Percentiles rank a stretch among this genome's conserved stretches.
phyloP scores from a whole-genome alignment of 2,329 filamentous ascomycete genomes.

The Septoria petroselini region DNA sequence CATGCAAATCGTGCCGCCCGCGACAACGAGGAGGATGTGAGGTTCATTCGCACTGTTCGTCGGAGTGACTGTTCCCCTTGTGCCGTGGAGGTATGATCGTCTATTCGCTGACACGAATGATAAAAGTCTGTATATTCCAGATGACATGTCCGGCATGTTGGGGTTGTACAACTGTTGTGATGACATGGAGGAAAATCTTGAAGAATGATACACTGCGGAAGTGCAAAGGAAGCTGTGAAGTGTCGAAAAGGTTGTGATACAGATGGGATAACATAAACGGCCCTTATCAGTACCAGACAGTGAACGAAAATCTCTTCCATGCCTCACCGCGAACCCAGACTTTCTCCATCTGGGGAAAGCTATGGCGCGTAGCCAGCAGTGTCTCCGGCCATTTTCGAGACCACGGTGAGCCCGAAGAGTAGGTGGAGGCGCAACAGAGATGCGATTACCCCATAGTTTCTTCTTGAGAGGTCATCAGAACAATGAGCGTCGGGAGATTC shows the following conservation, averaged over 20 bases:
- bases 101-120: constrained; percentile 28
- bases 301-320: constrained; percentile 21
- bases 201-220: neutral
- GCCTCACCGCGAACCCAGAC: constrained; percentile 13
- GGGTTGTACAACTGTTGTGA: neutral
- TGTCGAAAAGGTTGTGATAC: neutral
- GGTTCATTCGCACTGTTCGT: constrained; percentile 21
- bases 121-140: constrained; percentile 27
- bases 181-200: constrained; percentile 2
- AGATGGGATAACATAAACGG: neutral
- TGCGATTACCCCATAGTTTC: constrained; percentile 19
- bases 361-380: constrained; percentile 4
- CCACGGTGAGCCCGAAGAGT: constrained; percentile 21
- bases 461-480: constrained; percentile 7
- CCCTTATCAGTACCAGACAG: constrained; percentile 19
- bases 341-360: constrained; percentile 13
- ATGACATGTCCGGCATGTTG: constrained; percentile 20
- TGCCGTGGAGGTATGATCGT: constrained; percentile 13
- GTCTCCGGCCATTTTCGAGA: constrained; percentile 7
- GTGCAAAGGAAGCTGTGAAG: no score
- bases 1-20: constrained; percentile 89
- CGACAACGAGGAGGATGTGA: constrained; percentile 79
- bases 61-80: constrained; percentile 4
- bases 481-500: no score
- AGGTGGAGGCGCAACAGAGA: constrained; percentile 15